These are phyloP conservation scores for Dicorynia guianensis DNA, from an alignment of 306 rosid species.

Conservation along the genomic window DNA sequence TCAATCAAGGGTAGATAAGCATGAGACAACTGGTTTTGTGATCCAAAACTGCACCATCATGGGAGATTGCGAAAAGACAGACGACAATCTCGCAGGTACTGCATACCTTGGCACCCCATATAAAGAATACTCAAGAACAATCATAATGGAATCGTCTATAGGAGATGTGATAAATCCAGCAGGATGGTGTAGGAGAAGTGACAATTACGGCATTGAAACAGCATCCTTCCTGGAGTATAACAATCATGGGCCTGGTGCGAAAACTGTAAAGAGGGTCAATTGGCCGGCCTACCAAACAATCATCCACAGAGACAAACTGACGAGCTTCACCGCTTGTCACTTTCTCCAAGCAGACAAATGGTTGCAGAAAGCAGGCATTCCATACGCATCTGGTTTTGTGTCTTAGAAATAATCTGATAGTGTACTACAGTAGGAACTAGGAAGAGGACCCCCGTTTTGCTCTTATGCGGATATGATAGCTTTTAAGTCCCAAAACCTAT, in stretches of 20 bases:
- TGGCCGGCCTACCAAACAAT: conserved; percentile 18
- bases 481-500: not conserved
- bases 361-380: conserved; percentile 21
- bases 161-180: conserved; percentile 39
- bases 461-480: not conserved
- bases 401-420: not conserved
- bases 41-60: conserved; percentile 38
- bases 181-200: conserved; percentile 46
- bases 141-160: conserved; percentile 45
- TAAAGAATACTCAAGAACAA: conserved; percentile 31
- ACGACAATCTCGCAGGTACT: not conserved
- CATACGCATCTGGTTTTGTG: conserved; percentile 7
- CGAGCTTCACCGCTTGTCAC: conserved; percentile 20
- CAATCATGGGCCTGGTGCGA: conserved; percentile 43
- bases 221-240: conserved; percentile 27
- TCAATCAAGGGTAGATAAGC: conserved; percentile 12
- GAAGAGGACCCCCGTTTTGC: not conserved
- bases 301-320: not conserved
- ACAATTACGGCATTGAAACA: conserved; percentile 36
- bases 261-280: conserved; percentile 8
- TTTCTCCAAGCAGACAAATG: conserved; percentile 44
- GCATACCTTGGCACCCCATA: conserved; percentile 28
- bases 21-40: conserved; percentile 32
- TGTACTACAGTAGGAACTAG: not conserved
- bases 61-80: not conserved